These are phyloP conservation scores for Hibiscus syriacus DNA, from an alignment of 345 rosid species.

Conservation along the genomic window DNA sequence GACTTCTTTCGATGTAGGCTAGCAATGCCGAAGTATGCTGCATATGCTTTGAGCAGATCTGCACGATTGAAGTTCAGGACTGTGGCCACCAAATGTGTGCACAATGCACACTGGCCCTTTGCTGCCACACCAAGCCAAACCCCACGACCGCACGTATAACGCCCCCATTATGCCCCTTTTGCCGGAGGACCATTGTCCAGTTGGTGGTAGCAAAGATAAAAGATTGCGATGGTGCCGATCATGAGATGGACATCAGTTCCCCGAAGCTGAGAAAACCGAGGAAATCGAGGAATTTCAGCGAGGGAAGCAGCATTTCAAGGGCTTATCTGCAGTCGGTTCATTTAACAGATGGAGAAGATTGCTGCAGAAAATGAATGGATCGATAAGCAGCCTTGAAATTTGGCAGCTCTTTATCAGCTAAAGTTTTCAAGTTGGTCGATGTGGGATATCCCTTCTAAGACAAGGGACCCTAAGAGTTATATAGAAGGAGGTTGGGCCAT, in stretches of 20 bases:
- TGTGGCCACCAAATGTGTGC: not conserved
- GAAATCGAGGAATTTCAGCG: constrained; percentile 59
- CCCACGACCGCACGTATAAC: not conserved
- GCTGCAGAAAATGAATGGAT: constrained; percentile 42
- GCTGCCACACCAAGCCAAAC: not conserved
- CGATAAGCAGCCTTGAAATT: constrained; percentile 40
- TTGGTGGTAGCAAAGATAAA: not conserved
- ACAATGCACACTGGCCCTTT: not conserved
- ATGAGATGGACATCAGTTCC: not conserved
- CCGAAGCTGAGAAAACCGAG: constrained; percentile 29
- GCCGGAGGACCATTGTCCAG: not conserved
- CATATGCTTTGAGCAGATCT: not conserved
- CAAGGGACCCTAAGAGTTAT: not conserved
- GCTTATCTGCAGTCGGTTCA: constrained; percentile 58
- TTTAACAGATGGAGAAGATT: constrained; percentile 45
- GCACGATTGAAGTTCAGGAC: not conserved
- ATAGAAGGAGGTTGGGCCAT: not conserved
- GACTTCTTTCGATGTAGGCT: not conserved
- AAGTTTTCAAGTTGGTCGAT: too few relatives aligned
- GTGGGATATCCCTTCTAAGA: too few relatives aligned
- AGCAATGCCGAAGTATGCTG: not conserved
- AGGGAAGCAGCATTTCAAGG: constrained; percentile 95
- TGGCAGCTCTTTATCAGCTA: too few relatives aligned
- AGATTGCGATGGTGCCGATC: not conserved
- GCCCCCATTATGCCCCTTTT: not conserved